A percentile compares a stretch with the other conserved stretches of the same genome.
Conservation (phyloP, 176 grass and related monocot species). For the Neostapfia colusana region DNA sequence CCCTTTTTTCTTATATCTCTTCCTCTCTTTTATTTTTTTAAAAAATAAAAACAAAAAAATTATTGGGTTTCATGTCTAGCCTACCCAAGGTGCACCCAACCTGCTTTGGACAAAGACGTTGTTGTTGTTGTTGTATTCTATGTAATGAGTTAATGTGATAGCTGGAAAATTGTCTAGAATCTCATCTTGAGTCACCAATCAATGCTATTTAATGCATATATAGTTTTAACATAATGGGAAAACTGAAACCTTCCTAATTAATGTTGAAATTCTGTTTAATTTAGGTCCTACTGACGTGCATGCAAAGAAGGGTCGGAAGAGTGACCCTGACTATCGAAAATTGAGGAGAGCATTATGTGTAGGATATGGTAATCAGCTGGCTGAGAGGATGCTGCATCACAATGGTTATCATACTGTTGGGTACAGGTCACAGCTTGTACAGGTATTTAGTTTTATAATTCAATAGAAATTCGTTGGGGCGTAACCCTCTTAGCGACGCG, state of each 20-base stretch:
- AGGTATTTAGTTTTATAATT: slow-evolving; percentile 50
- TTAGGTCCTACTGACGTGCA: slow-evolving; percentile 69
- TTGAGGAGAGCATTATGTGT: slow-evolving; percentile 79
- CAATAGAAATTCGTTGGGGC: too few species aligned
- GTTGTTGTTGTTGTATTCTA: too few species aligned
- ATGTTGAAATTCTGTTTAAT: slow-evolving; percentile 19
- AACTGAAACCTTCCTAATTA: background rate
- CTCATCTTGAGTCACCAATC: background rate
- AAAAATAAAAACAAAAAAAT: too few species aligned
- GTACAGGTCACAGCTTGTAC: slow-evolving; percentile 85
- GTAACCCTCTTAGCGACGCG: too few species aligned
- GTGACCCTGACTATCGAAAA: slow-evolving; percentile 72
- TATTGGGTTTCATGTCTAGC: too few species aligned
- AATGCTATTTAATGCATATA: background rate
- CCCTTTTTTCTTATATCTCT: too few species aligned
- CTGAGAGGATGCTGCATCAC: slow-evolving; percentile 92
- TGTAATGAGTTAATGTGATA: background rate
- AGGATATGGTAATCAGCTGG: slow-evolving; percentile 92
- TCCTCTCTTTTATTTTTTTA: too few species aligned
- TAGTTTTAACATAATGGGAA: background rate
- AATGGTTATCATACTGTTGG: slow-evolving; percentile 98
- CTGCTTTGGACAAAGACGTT: too few species aligned
- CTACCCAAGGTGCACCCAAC: too few species aligned
- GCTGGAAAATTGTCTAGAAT: background rate
- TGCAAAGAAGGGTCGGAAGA: slow-evolving; percentile 54